Evolutionary conservation across 306 rosid genomes (phyloP), one percentile per base, ranked within the genome.

Genomic region (Vigna radiata): DNA sequence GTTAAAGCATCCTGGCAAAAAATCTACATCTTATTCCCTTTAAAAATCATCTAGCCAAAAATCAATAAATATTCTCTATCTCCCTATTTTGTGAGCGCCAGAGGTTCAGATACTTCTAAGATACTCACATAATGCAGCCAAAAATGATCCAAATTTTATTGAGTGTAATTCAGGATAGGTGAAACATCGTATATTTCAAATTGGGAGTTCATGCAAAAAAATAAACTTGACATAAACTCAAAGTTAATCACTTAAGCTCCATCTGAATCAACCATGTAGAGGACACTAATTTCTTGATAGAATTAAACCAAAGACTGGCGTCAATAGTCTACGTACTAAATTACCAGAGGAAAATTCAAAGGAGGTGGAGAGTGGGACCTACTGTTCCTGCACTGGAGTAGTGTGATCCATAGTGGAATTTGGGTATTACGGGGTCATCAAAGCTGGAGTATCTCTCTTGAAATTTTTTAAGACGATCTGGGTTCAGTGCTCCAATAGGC

Each of bases 331-430:
- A 71, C 37, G 13, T 43, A 46, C 76, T 6, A 55, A 78, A 37
- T 49, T 76, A 18, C 37, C 15, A 14, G 2, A 66, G 4, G 16
- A 17, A 37, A 33, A 59, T 27, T 46, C 59, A 17, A 33, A 43
- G 37, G 75, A 33, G 37, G 37, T 4, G 37, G 37, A 4, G 7
- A 5, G 33, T 21, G 18, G 60, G 77, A 86, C 99, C 72, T 78
- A 95, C 99, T 71, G 96, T 92, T 88, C 97, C 99, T 66, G 99
- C 99, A 88, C 97, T 95, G 10, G 97, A 95, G 86, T 92, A 95
- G 89, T 95, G 97, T 56, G 99, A 95, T 77, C 99, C 99, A 60
- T 90, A 95, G 86, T 92, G 99, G 74, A 95, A 95, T 80, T 92
- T 95, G 77, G 99, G 97, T 58, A 92, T 95, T 85, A 89, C 70